Evolutionary conservation across 129 eudicot genomes (phyloP).

Genomic region (Rutidosis leptorrhynchoides): DNA sequence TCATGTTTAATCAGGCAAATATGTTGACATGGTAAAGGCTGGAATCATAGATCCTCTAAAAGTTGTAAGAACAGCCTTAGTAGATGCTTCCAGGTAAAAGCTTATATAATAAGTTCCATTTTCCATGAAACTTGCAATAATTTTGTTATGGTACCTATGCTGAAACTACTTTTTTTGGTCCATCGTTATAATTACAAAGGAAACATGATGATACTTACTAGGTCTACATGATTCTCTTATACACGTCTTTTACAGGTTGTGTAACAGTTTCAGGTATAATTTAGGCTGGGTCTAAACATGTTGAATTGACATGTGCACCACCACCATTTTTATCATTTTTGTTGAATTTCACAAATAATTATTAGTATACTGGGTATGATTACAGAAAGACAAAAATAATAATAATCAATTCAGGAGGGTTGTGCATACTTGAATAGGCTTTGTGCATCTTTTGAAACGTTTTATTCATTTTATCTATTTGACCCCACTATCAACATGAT

Average conservation of each 20-base stretch:
- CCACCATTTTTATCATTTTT: neutral
- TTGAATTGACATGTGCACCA: neutral
- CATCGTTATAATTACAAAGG: neutral
- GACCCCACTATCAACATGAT: neutral
- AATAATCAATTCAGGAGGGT: neutral
- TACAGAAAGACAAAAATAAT: neutral
- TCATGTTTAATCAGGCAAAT: slow-evolving; percentile 47
- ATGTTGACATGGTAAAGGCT: slow-evolving; percentile 79
- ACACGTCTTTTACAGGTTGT: neutral
- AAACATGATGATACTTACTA: neutral
- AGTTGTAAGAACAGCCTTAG: slow-evolving; percentile 87
- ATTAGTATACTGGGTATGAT: neutral
- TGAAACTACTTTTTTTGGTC: neutral
- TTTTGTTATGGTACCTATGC: neutral
- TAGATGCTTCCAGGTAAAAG: slow-evolving; percentile 32
- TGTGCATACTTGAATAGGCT: neutral
- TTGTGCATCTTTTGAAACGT: neutral
- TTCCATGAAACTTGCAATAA: neutral
- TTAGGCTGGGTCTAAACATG: neutral
- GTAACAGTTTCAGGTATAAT: neutral
- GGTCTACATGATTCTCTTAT: neutral
- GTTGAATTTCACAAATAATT: neutral
- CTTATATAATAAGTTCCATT: neutral
- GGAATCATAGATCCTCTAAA: slow-evolving; percentile 93
- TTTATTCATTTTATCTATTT: neutral